phyloP scores from a whole-genome alignment of 2,329 filamentous ascomycete genomes.

The Aspergillus sp. region DNA sequence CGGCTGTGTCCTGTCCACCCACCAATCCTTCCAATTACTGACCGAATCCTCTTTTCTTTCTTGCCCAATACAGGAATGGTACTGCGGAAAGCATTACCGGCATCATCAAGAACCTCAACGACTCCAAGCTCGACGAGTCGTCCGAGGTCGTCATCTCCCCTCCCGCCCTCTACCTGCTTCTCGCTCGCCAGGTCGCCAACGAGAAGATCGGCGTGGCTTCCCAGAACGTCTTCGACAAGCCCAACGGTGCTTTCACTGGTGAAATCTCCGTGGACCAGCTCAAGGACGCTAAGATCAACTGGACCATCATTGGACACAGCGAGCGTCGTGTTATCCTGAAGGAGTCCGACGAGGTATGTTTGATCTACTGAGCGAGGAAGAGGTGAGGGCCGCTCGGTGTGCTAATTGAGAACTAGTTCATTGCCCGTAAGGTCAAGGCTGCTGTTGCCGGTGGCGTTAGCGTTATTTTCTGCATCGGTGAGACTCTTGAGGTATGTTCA shows the following conservation, averaged over 20 bases:
- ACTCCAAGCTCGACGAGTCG: slow-evolving; percentile 62
- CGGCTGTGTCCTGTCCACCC: neutral
- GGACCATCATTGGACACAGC: slow-evolving; percentile 91
- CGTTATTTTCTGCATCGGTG: slow-evolving; percentile 97
- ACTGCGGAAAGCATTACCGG: slow-evolving; percentile 83
- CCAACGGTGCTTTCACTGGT: slow-evolving; percentile 94
- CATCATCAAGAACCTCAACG: slow-evolving; percentile 87
- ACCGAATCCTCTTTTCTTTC: slow-evolving; percentile 19
- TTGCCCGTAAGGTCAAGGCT: slow-evolving; percentile 92
- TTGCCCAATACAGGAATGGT: slow-evolving; percentile 71
- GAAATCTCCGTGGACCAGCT: slow-evolving; percentile 93
- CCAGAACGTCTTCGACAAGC: slow-evolving; percentile 97
- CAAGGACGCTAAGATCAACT: slow-evolving; percentile 81
- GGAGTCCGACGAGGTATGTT: slow-evolving; percentile 69
- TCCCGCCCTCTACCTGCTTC: slow-evolving; percentile 84
- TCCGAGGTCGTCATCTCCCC: slow-evolving; percentile 93
- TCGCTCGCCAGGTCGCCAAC: slow-evolving; percentile 76
- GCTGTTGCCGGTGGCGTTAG: slow-evolving; percentile 81
- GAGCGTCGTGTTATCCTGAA: slow-evolving; percentile 88
- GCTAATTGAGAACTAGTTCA: slow-evolving; percentile 50
- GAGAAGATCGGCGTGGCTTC: slow-evolving; percentile 79
- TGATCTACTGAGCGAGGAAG: neutral
- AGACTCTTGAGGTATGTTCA: slow-evolving; percentile 71
- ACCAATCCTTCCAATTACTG: slow-evolving; percentile 4
- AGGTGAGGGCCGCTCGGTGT: neutral